phyloP scores from a whole-genome alignment of 148 eudicot genomes.

The Hydrangea macrophylla region DNA sequence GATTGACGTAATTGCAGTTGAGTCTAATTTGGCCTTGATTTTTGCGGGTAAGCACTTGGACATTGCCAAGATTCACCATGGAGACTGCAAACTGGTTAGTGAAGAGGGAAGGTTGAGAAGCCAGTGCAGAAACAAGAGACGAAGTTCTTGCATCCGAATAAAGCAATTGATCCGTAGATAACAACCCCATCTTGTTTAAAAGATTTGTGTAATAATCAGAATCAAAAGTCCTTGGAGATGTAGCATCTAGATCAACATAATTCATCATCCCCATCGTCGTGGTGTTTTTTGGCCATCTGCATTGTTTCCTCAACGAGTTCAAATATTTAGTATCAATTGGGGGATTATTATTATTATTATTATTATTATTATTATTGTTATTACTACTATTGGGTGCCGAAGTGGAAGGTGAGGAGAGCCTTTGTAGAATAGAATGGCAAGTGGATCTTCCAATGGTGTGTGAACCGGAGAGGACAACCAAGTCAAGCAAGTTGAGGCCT shows the following conservation, averaged over 20 bases:
- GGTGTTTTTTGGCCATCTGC: too few species aligned
- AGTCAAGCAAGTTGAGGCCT: slow-evolving; percentile 27
- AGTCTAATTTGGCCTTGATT: slow-evolving; percentile 26
- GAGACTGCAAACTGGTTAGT: slow-evolving; percentile 33
- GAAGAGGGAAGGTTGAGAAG: slow-evolving; percentile 22
- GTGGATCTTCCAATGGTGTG: slow-evolving; percentile 33
- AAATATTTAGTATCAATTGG: slow-evolving; percentile 18
- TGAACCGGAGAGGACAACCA: slow-evolving; percentile 35
- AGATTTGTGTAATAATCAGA: slow-evolving; percentile 26
- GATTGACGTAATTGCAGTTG: slow-evolving; percentile 30
- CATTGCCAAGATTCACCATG: slow-evolving; percentile 31
- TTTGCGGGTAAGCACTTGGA: slow-evolving; percentile 17
- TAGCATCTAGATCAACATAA: slow-evolving; percentile 26
- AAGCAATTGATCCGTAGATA: slow-evolving; percentile 29
- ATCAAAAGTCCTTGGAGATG: slow-evolving; percentile 34
- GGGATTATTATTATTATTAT: too few species aligned
- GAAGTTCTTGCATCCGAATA: slow-evolving; percentile 24
- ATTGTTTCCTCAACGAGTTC: slow-evolving; percentile 20
- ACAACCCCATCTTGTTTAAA: slow-evolving; percentile 24
- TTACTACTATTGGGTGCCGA: too few species aligned
- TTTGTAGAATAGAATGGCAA: slow-evolving; percentile 22
- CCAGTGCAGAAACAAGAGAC: slow-evolving; percentile 20
- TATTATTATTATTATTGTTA: too few species aligned
- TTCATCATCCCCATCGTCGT: too few species aligned
- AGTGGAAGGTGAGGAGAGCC: too few species aligned